Evolutionary conservation across 2,329 filamentous ascomycete species (phyloP).

Genomic region (Scopulariopsis brevicaulis): DNA sequence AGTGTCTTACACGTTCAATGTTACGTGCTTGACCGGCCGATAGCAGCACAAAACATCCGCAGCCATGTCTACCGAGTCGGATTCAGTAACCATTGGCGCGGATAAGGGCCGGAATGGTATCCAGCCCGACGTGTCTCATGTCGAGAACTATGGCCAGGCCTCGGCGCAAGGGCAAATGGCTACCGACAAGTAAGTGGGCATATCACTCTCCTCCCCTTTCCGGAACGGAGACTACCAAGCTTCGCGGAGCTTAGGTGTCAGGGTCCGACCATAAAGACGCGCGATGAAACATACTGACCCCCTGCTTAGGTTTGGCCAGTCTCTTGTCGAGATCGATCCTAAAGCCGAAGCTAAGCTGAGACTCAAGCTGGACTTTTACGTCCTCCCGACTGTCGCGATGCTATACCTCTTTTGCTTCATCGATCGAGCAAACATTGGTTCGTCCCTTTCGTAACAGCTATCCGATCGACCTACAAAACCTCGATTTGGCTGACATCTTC

Average conservation of each 20-base stretch:
- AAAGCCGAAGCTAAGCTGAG: slow-evolving; percentile 24
- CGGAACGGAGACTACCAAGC: neutral
- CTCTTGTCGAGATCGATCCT: neutral
- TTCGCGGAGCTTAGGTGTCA: neutral
- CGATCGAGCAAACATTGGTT: slow-evolving; percentile 63
- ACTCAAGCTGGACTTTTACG: slow-evolving; percentile 52
- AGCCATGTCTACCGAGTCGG: neutral
- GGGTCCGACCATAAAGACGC: neutral
- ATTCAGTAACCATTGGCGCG: neutral
- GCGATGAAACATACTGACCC: neutral
- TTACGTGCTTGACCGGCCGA: neutral
- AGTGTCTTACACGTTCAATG: no score
- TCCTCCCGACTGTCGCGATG: slow-evolving; percentile 53
- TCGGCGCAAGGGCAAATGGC: neutral
- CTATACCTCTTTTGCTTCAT: slow-evolving; percentile 67
- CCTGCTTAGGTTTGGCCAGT: neutral
- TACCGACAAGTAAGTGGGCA: neutral
- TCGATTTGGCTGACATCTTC: neutral
- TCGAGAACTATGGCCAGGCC: neutral
- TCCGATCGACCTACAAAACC: neutral
- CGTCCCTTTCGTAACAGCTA: slow-evolving; percentile 27
- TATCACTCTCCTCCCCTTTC: neutral
- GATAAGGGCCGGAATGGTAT: neutral
- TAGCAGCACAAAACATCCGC: neutral
- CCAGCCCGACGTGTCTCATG: neutral